These are phyloP conservation scores for Penicillium simplicissimum DNA, from an alignment of 495 filamentous ascomycete genomes.

Conservation along the genomic window DNA sequence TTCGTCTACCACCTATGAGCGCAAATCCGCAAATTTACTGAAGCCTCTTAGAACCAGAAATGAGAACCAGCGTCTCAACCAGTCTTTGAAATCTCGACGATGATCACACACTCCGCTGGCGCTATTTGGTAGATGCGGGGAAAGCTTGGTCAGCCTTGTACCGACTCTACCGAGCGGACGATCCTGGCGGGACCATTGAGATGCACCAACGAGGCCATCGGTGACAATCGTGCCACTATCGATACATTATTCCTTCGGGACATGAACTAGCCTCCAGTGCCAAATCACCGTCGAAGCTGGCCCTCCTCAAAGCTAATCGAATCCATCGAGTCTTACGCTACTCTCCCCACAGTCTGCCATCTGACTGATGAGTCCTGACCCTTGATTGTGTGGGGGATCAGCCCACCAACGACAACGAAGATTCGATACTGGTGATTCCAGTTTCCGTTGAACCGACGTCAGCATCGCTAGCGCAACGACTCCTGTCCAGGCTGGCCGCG, in stretches of 20 bases:
- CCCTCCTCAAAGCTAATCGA: neutral
- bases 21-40: neutral
- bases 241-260: neutral
- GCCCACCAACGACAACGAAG: neutral
- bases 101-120: neutral
- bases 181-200: neutral
- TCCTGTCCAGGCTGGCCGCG: neutral
- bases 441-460: neutral
- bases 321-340: neutral
- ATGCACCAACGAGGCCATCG: neutral
- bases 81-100: neutral
- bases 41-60: neutral
- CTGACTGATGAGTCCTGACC: too few relatives aligned
- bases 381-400: conserved; percentile 8
- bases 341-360: conserved; percentile 12
- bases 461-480: neutral
- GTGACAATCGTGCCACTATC: neutral
- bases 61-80: neutral
- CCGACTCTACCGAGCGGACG: neutral
- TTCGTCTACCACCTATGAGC: neutral
- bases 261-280: neutral
- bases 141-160: conserved; percentile 5
- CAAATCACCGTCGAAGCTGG: neutral
- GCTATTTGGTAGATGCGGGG: neutral
- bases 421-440: neutral